Evolutionary conservation across 1,139 yeast species (phyloP).

Genomic region (Barnettozyma hawaiiensis): DNA sequence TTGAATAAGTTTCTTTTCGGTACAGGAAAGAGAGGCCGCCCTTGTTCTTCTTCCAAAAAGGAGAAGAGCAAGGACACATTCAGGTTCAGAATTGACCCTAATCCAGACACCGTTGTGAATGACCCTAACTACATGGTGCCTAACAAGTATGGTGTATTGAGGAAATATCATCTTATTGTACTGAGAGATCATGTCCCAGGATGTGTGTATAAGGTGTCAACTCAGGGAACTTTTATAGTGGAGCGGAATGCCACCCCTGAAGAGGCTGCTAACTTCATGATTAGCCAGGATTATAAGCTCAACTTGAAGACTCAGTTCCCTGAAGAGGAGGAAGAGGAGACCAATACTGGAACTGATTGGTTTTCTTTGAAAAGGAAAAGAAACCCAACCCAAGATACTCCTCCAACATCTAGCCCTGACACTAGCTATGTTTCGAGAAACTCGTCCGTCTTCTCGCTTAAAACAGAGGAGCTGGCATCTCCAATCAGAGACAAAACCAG

Average conservation of each 20-base stretch:
- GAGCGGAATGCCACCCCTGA: not conserved
- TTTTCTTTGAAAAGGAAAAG: not conserved
- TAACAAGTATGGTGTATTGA: conserved; percentile 11
- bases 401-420: not conserved
- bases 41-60: conserved; percentile 31
- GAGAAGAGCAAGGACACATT: conserved; percentile 8
- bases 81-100: conserved; percentile 14
- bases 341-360: not conserved
- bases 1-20: conserved; percentile 72
- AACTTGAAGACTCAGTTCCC: not conserved
- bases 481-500: not conserved
- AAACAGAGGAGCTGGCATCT: conserved; percentile 25
- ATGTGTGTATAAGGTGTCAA: conserved; percentile 9
- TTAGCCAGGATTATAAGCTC: not conserved
- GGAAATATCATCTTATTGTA: conserved; percentile 15
- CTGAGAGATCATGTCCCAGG: conserved; percentile 14
- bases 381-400: not conserved
- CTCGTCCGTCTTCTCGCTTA: conserved; percentile 25
- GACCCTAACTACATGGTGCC: conserved; percentile 11
- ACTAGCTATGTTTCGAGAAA: conserved; percentile 2
- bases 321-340: too few relatives aligned
- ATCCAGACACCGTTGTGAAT: conserved; percentile 5
- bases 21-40: conserved; percentile 87
- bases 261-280: conserved; percentile 1
- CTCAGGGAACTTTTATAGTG: not conserved